These are phyloP conservation scores for Coemansia sp. DNA, from an alignment of 192 early-diverging fungal species.

Conservation along the genomic window DNA sequence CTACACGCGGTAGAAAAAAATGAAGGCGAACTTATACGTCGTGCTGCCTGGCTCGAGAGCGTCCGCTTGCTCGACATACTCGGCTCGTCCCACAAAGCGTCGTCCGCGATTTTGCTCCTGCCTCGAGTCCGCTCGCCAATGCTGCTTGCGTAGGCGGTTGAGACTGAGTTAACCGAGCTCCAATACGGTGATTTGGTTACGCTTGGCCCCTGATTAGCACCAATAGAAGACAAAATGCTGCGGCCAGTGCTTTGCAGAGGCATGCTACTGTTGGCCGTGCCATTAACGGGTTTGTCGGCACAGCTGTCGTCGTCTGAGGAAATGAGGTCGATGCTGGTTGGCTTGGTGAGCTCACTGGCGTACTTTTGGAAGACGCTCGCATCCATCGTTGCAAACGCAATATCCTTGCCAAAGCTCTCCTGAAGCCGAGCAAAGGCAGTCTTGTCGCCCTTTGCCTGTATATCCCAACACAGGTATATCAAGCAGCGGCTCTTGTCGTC, in stretches of 20 bases:
- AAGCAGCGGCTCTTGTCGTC: slow-evolving; percentile 8
- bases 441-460: slow-evolving; percentile 1
- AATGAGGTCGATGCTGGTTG: slow-evolving; percentile 34
- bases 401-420: slow-evolving; percentile 4
- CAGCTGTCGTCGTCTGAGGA: slow-evolving; percentile 24
- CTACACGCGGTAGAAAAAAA: neutral
- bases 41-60: neutral
- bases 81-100: slow-evolving; percentile 2
- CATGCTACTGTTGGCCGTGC: no score
- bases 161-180: slow-evolving; percentile 5
- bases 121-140: slow-evolving; percentile 1
- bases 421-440: neutral
- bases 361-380: neutral
- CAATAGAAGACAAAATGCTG: neutral
- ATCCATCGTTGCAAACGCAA: slow-evolving; percentile 7
- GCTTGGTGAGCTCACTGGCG: slow-evolving; percentile 26
- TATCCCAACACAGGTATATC: slow-evolving; percentile 24
- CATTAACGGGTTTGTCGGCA: neutral
- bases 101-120: neutral
- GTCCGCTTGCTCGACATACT: slow-evolving; percentile 6
- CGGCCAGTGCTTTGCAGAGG: neutral
- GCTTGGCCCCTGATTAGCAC: neutral
- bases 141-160: neutral
- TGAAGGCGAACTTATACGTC: neutral
- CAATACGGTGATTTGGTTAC: slow-evolving; percentile 8